A percentile compares a stretch with the other conserved stretches of the same genome.
These are phyloP conservation scores for Bidens hawaiensis DNA, from an alignment of 140 eudicot species.

Conservation along the genomic window DNA sequence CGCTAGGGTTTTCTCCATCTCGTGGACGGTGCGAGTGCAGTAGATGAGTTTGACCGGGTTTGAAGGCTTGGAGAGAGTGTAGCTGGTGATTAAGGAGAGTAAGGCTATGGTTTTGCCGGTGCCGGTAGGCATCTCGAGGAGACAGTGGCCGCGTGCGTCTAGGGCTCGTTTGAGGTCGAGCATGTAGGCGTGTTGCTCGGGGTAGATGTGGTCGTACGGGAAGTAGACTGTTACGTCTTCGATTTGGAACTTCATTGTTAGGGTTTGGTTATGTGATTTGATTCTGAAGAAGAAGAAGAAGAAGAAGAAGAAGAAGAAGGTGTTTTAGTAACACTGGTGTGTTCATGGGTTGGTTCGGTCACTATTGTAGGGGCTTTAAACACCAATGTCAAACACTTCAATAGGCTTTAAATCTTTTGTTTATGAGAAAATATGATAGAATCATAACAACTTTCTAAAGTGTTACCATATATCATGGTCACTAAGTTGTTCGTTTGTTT, in stretches of 20 bases:
- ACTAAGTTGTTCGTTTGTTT: no score
- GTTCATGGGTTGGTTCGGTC: no score
- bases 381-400: no score
- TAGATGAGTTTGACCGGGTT: slow-evolving; percentile 70
- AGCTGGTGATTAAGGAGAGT: slow-evolving; percentile 84
- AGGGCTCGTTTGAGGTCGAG: slow-evolving; percentile 91
- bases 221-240: slow-evolving; percentile 95
- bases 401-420: no score
- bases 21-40: slow-evolving; percentile 98
- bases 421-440: no score
- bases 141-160: slow-evolving; percentile 91
- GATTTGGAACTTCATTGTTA: slow-evolving; percentile 69
- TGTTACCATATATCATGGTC: no score
- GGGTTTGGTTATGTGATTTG: not conserved
- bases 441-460: no score
- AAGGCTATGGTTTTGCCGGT: slow-evolving; percentile 96
- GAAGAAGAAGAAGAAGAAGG: no score
- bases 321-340: no score
- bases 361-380: no score
- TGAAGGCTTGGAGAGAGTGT: slow-evolving; percentile 70
- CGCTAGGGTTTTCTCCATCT: slow-evolving; percentile 96
- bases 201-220: slow-evolving; percentile 94
- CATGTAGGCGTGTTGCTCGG: slow-evolving; percentile 89
- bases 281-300: not conserved
- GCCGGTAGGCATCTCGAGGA: slow-evolving; percentile 98